These are phyloP conservation scores for Stenogyne calaminthoides DNA, from an alignment of 305 asterid genomes.

Conservation along the genomic window DNA sequence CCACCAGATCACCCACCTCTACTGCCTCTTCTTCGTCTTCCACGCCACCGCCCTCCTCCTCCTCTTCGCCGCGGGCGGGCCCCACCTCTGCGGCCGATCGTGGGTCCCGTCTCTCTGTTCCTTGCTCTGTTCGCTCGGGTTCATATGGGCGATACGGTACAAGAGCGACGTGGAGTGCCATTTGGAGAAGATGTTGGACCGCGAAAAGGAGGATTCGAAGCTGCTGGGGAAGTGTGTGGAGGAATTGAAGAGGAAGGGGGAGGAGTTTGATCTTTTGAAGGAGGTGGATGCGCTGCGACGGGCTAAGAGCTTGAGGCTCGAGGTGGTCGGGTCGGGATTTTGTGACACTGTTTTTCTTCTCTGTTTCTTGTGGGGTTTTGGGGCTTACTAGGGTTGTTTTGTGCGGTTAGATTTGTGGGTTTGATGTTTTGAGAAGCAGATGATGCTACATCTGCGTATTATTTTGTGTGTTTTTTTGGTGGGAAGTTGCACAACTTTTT, in stretches of 20 bases:
- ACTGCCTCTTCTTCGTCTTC: constrained; percentile 70
- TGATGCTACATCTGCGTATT: background rate
- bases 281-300: constrained; percentile 88
- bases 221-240: constrained; percentile 72
- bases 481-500: constrained; percentile 35
- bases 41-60: constrained; percentile 76
- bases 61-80: constrained; percentile 54
- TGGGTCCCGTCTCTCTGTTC: constrained; percentile 85
- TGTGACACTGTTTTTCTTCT: constrained; percentile 61
- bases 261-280: constrained; percentile 68
- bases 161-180: constrained; percentile 66
- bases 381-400: constrained; percentile 59
- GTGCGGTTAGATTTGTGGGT: constrained; percentile 41
- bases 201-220: constrained; percentile 75
- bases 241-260: constrained; percentile 80
- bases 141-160: constrained; percentile 83
- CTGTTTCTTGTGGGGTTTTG: constrained; percentile 63
- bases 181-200: constrained; percentile 63
- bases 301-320: constrained; percentile 87
- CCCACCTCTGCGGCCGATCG: constrained; percentile 49
- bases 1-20: constrained; percentile 67
- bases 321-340: constrained; percentile 81
- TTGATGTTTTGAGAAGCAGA: background rate
- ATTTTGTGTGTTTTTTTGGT: background rate
- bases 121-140: constrained; percentile 61